Conservation (phyloP, 1,139 yeast genomes). For the Candida frijolesensis region DNA sequence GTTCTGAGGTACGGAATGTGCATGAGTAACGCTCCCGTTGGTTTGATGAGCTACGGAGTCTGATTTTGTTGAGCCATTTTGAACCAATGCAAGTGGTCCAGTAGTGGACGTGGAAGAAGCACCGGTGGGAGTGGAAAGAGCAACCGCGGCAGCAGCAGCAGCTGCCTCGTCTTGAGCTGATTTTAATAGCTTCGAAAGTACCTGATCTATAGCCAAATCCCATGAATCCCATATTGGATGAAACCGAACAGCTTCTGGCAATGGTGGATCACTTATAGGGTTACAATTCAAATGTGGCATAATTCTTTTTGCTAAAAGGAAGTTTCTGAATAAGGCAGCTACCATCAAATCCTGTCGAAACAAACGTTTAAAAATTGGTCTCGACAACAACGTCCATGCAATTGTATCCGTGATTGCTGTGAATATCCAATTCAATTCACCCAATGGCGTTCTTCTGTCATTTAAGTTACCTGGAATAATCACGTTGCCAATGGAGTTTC, state of each 20-base stretch:
- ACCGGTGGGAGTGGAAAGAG: neutral
- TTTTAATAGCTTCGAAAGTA: conserved; percentile 67
- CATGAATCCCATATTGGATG: conserved; percentile 99
- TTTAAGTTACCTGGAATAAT: conserved; percentile 87
- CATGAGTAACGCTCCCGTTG: conserved; percentile 16
- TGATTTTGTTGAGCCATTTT: conserved; percentile 2
- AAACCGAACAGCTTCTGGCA: conserved; percentile 77
- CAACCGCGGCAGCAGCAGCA: neutral
- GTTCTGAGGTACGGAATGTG: conserved; percentile 29
- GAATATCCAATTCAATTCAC: conserved; percentile 96
- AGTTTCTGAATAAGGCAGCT: conserved; percentile 92
- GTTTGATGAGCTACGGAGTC: conserved; percentile 5
- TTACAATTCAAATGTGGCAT: conserved; percentile 95
- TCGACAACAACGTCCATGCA: conserved; percentile 92
- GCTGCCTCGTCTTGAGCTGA: conserved; percentile 22
- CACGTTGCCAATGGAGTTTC: conserved; percentile 60
- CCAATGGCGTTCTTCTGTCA: conserved; percentile 92
- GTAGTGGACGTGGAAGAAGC: conserved; percentile 4
- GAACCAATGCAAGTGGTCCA: neutral
- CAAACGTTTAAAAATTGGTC: conserved; percentile 84
- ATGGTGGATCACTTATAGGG: conserved; percentile 91
- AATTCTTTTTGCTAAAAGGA: conserved; percentile 84
- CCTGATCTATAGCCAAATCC: conserved; percentile 97
- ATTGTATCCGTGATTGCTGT: conserved; percentile 98
- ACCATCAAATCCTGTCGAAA: conserved; percentile 96